phyloP scores from a whole-genome alignment of 257 asterid genomes.

The Euphrasia confusa region DNA sequence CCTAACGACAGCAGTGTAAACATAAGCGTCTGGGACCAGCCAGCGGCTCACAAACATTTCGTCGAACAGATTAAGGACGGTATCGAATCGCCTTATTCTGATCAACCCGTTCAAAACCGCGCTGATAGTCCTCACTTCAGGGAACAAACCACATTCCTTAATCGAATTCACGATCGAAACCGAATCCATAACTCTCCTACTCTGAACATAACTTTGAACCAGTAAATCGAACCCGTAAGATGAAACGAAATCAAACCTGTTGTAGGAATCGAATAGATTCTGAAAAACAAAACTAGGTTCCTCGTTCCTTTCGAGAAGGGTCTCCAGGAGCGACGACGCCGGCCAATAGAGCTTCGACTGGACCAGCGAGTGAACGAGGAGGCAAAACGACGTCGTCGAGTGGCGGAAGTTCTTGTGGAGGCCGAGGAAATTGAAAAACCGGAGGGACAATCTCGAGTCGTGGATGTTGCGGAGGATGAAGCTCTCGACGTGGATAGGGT shows the following conservation, averaged over 20 bases:
- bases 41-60: conserved; percentile 36
- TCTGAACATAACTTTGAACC: conserved; percentile 62
- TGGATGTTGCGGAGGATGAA: conserved; percentile 54
- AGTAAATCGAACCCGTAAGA: conserved; percentile 72
- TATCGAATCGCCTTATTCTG: conserved; percentile 49
- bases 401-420: conserved; percentile 72
- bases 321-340: conserved; percentile 76
- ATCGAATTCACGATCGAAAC: conserved; percentile 50
- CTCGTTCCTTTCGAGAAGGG: conserved; percentile 53
- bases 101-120: conserved; percentile 61
- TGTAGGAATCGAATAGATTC: conserved; percentile 39
- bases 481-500: conserved; percentile 51
- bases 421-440: conserved; percentile 89
- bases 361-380: conserved; percentile 71
- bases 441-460: conserved; percentile 75
- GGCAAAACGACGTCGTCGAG: conserved; percentile 72
- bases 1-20: conserved; percentile 55
- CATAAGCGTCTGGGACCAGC: conserved; percentile 51
- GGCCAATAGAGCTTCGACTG: conserved; percentile 82
- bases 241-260: conserved; percentile 42
- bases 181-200: conserved; percentile 53
- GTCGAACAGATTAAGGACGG: conserved; percentile 62
- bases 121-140: conserved; percentile 80
- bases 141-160: conserved; percentile 58
- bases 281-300: conserved; percentile 49